phyloP scores from a whole-genome alignment of 371 early-diverging fungal species.

The Mortierella polycephala region DNA sequence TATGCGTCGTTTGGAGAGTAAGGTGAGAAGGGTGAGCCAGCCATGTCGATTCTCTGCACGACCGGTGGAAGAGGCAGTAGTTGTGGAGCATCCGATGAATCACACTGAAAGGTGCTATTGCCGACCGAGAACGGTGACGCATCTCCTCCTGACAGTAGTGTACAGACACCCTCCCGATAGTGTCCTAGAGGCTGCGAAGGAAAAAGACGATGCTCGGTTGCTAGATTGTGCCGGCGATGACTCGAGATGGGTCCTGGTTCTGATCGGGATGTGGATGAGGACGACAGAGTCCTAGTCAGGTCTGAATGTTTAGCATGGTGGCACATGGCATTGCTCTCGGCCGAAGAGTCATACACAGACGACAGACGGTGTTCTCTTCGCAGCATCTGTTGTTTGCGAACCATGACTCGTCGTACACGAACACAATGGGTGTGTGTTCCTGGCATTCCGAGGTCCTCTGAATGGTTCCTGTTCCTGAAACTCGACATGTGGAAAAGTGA shows the following conservation, averaged over 20 bases:
- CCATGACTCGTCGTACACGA: conserved; percentile 49
- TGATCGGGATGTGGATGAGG: conserved; percentile 6
- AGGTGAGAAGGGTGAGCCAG: conserved; percentile 34
- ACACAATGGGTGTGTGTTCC: conserved; percentile 32
- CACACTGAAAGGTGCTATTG: conserved; percentile 2
- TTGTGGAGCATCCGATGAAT: conserved; percentile 2
- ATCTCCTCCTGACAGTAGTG: conserved; percentile 10
- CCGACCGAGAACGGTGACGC: conserved; percentile 15
- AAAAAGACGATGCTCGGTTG: conserved; percentile 4
- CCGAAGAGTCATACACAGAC: conserved; percentile 14
- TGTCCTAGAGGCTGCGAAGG: conserved; percentile 3
- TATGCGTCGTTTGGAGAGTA: conserved; percentile 16
- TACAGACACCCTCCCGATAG: conserved; percentile 3
- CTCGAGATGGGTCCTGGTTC: conserved; percentile 1
- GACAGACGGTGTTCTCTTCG: conserved; percentile 29
- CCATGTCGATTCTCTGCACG: conserved; percentile 23
- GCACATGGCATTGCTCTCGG: conserved; percentile 18
- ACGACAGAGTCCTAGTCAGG: not conserved
- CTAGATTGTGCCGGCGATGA: conserved; percentile 13
- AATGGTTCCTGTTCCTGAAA: conserved; percentile 32
- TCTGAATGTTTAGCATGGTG: conserved; percentile 15
- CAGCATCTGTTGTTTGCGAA: conserved; percentile 43
- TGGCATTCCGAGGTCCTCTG: conserved; percentile 12
- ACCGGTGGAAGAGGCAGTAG: conserved; percentile 32
- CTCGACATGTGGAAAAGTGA: conserved; percentile 12